A percentile compares a stretch with the other conserved stretches of the same genome.
Conservation (phyloP, 176 grass and related monocot genomes). For the Oryza brachyantha region DNA sequence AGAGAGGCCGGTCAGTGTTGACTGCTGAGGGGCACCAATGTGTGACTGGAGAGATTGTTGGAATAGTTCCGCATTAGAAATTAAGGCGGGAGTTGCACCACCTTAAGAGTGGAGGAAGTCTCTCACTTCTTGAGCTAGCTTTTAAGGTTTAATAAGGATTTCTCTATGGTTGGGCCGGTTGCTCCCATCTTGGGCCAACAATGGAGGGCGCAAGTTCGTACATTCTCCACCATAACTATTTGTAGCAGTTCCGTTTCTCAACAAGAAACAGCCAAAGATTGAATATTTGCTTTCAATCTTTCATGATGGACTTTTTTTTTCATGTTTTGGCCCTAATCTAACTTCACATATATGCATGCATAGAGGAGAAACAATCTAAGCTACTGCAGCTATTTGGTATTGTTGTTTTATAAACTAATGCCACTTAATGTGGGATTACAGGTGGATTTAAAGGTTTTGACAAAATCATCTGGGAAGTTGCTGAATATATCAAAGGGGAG, state of each 20-base stretch:
- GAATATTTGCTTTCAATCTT: not conserved
- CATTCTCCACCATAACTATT: not conserved
- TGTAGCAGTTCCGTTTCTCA: not conserved
- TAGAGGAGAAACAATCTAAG: not conserved
- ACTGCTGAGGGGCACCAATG: no score
- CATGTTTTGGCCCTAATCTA: not conserved
- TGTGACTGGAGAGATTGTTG: no score
- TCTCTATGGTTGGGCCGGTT: no score
- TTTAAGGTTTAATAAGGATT: no score
- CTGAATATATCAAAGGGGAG: constrained; percentile 53
- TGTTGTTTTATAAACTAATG: constrained; percentile 18
- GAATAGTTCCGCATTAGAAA: no score
- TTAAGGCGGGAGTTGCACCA: no score
- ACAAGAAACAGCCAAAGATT: not conserved
- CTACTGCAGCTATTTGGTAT: not conserved
- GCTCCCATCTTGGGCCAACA: no score
- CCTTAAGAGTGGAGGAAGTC: no score
- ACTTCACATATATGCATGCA: not conserved
- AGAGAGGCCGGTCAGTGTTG: no score
- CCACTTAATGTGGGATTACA: constrained; percentile 13
- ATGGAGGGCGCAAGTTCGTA: not conserved
- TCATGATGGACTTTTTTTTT: not conserved
- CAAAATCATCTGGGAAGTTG: constrained; percentile 72
- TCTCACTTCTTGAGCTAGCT: no score
- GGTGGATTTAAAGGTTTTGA: constrained; percentile 89